A percentile compares a stretch with the other conserved stretches of the same genome.
phyloP scores from a whole-genome alignment of 495 filamentous ascomycete genomes.

The Xylaria cubensis region DNA sequence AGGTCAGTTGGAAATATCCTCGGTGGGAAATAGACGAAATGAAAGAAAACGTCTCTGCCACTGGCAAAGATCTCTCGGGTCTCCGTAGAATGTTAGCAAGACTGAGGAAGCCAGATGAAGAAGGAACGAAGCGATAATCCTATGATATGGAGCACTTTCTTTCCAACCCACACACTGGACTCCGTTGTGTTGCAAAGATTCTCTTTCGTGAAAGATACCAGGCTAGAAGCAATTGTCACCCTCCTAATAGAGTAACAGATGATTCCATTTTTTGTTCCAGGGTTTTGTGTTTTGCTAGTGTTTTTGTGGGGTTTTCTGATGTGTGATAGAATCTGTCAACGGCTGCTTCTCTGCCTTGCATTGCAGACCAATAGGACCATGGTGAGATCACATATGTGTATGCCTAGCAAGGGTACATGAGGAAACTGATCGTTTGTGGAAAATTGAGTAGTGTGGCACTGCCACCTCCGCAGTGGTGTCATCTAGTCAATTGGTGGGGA shows the following conservation, averaged over 20 bases:
- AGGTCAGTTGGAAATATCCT: background rate
- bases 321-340: too few species aligned
- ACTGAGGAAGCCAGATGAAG: background rate
- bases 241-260: slow-evolving; percentile 5
- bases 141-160: background rate
- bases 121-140: background rate
- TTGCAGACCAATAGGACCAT: background rate
- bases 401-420: background rate
- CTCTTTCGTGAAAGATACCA: background rate
- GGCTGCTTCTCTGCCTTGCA: background rate
- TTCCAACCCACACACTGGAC: background rate
- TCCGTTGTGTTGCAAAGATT: background rate
- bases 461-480: background rate
- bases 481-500: background rate
- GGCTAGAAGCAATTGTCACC: background rate
- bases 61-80: background rate
- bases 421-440: background rate
- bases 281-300: slow-evolving; percentile 9
- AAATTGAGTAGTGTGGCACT: background rate
- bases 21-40: background rate
- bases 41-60: background rate
- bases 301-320: slow-evolving; percentile 4
- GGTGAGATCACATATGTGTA: background rate
- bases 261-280: background rate
- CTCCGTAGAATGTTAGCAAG: background rate